Conservation (phyloP, 2,329 filamentous ascomycete species). For the Cladosporium sp. region DNA sequence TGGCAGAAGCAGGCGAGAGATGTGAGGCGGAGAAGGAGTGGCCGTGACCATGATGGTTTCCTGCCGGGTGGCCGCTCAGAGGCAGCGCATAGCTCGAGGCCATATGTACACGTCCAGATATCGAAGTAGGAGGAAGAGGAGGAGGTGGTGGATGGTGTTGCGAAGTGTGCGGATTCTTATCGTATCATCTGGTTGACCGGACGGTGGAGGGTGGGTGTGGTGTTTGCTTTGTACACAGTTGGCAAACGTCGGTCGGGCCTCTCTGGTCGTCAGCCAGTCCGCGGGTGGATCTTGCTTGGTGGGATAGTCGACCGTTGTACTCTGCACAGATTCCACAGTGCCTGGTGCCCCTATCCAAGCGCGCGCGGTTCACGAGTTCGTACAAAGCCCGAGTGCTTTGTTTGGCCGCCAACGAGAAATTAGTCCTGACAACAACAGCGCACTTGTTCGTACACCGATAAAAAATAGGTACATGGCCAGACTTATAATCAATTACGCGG, state of each 20-base stretch:
- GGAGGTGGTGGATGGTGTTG: background rate
- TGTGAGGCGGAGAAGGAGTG: constrained; percentile 27
- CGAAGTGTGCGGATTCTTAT: constrained; percentile 8
- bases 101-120: constrained; percentile 33
- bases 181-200: constrained; percentile 10
- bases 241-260: constrained; percentile 10
- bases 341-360: constrained; percentile 15
- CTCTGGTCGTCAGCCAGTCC: constrained; percentile 11
- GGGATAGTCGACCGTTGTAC: constrained; percentile 10
- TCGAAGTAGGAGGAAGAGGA: background rate
- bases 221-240: constrained; percentile 22
- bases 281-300: constrained; percentile 15
- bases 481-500: background rate
- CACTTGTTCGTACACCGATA: background rate
- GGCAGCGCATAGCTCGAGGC: constrained; percentile 49
- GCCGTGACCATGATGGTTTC: constrained; percentile 34
- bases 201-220: constrained; percentile 23
- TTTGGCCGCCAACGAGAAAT: background rate
- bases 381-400: constrained; percentile 7
- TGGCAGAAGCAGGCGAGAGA: constrained; percentile 22
- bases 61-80: constrained; percentile 25
- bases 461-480: background rate
- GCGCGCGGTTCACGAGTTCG: constrained; percentile 13
- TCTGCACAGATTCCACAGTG: constrained; percentile 14
- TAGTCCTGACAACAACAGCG: background rate